A percentile compares a stretch with the other conserved stretches of the same genome.
Conservation (phyloP, 345 rosid species). For the Linum tenue region DNA sequence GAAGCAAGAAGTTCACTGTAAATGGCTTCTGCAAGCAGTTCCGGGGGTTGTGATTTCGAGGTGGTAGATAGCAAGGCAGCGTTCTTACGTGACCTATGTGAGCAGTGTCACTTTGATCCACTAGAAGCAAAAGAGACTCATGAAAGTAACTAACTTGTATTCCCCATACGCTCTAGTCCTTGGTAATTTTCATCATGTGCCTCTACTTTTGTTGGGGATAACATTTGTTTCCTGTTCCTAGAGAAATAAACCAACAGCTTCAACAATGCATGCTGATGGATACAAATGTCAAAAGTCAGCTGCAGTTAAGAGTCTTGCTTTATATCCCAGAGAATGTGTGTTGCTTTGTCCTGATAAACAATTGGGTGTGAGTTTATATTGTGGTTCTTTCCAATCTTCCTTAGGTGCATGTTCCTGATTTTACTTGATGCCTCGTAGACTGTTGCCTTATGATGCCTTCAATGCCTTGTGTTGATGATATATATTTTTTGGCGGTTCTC, state of each 20-base stretch:
- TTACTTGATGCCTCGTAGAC: too few species aligned
- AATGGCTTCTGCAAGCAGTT: slow-evolving; percentile 63
- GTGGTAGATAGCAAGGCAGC: slow-evolving; percentile 88
- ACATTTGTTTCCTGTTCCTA: slow-evolving; percentile 15
- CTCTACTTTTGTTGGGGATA: not conserved
- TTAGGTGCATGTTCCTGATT: too few species aligned
- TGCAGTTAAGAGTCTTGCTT: slow-evolving; percentile 70
- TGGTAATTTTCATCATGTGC: not conserved
- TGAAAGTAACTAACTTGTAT: slow-evolving; percentile 52
- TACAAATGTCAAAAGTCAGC: slow-evolving; percentile 71
- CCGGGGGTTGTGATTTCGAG: slow-evolving; percentile 75
- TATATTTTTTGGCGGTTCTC: too few species aligned
- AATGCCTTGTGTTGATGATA: too few species aligned
- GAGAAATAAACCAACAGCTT: slow-evolving; percentile 95
- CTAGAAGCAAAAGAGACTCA: slow-evolving; percentile 77
- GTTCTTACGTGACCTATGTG: slow-evolving; percentile 82
- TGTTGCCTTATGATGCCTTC: too few species aligned
- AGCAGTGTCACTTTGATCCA: slow-evolving; percentile 77
- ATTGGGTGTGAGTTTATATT: too few species aligned
- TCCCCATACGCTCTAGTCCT: not conserved
- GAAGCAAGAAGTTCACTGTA: slow-evolving; percentile 82
- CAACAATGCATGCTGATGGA: slow-evolving; percentile 78
- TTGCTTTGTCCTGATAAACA: too few species aligned
- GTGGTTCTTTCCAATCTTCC: too few species aligned
- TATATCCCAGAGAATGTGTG: slow-evolving; percentile 95